Base-by-base conservation (phyloP, 106 monocot species). In the Triglochin maritima region DNA sequence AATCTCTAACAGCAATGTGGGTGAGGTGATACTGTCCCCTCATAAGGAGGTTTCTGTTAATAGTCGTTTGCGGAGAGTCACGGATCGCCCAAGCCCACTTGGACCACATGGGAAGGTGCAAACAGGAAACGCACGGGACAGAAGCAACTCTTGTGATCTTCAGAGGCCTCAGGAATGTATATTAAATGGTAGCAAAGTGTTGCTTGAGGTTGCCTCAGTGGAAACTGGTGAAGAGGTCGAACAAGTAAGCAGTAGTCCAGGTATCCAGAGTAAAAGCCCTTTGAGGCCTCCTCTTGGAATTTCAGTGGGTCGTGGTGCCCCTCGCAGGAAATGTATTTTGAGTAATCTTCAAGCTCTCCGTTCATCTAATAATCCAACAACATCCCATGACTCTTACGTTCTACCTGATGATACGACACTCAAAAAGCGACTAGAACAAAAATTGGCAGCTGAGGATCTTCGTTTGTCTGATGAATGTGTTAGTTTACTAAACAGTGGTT, bases 171-270 rank as follows among this genome's bases (percentile, higher is more conserved):
- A 58, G 9, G 73, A 73, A 46, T 55, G 85, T 57, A 71, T 86
- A 62, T 89, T 85, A 47, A 67, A 83, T 74, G 89, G 85, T 59
- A 89, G 85, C 80, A 92, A 92, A 81, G 92, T 74, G 58, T 46
- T 79, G 14, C 16, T 88, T 57, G 84, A 79, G 49, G 77, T 87
- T 72, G 59, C 59, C 47, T 94, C 89, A 3, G 94, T 94, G 46
- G 94, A 94, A 66, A 87, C 87, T 77, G 94, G 95, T 48, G 96
- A 96, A 71, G 91, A 91, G 81, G 96, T 96, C 41, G 96, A 96
- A 73, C 96, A 91, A 77, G 81, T 66, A 11, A 80, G 76, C 77
- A 57, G 73, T 14, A 91, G 87, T 74, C 85, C 91, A 5, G 61
- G 91, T 67, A 80, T 88, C 74, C 91, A 96, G 67, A 95, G 94